Evolutionary conservation across 225 moss, liverwort and hornwort species (phyloP), one percentile per base, ranked within the genome.

Genomic region (Polytrichum commune): DNA sequence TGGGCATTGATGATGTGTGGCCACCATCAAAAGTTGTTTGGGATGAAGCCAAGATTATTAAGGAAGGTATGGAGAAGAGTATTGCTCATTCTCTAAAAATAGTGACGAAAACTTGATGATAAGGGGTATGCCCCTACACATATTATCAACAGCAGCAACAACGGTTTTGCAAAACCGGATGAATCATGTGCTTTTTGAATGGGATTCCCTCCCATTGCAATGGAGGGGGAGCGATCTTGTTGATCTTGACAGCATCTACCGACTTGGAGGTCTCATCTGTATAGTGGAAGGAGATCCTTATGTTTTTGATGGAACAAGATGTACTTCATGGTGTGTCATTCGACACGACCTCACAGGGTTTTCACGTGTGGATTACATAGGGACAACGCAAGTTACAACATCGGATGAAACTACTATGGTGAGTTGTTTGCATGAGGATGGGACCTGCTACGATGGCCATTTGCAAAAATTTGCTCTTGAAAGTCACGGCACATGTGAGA

Each of bases 211-310:
- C 8, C 33, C 71, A 35, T 19, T 30, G 7, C 4, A 9, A 16
- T 7, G 18, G 24, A 60, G 60, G 16, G 19, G 30, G 5, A 53
- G 56, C 2, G 5, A 55, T 4, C 56, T 18, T 4, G 8, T 73
- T 65, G 73, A 73, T 32, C 19, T 73, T 10, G 0, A 65, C 0
- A 16, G 0, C 3, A 28, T 73, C 10, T 1, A 29, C 19, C 3
- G 3, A 24, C 55, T 73, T 55, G 55, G 65, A 73, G 55, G 56
- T 26, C 56, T 65, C 29, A 65, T 73, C 0, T 73, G 65, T n/a
- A 32, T 62, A 30, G 16, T 73, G 5, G 3, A 32, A 22, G 55
- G 30, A 0, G 71, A 24, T 53, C 35, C 19, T 1, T 3, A 4
- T 26, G 1, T 22, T 19, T 35, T 8, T 4, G 3, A 71, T 18